Evolutionary conservation across 2,329 filamentous ascomycete genomes (phyloP).

Genomic region (Pseudogymnoascus sp.): DNA sequence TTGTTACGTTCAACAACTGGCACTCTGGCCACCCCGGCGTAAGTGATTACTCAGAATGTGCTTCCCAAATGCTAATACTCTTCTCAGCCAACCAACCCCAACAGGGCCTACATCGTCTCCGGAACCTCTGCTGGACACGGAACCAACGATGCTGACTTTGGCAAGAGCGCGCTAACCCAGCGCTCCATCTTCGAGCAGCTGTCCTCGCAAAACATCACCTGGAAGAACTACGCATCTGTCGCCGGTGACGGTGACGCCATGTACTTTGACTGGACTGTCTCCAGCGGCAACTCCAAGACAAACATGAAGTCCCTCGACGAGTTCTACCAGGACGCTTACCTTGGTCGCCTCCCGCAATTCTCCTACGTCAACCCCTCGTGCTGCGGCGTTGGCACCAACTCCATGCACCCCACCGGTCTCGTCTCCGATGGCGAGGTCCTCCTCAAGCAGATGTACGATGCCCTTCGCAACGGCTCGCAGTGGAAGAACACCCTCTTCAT

Average conservation of each 20-base stretch:
- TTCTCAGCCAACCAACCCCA: constrained; percentile 36
- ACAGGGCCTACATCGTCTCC: constrained; percentile 29
- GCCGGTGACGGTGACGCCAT: constrained; percentile 27
- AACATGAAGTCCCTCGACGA: constrained; percentile 26
- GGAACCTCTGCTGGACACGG: constrained; percentile 28
- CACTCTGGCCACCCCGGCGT: constrained; percentile 36
- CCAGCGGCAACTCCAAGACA: constrained; percentile 24
- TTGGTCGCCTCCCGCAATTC: constrained; percentile 28
- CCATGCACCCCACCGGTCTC: constrained; percentile 30
- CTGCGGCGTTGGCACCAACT: constrained; percentile 31
- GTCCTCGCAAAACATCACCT: constrained; percentile 27
- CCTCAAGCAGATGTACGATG: constrained; percentile 31
- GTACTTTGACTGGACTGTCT: constrained; percentile 30
- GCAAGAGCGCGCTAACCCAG: constrained; percentile 25
- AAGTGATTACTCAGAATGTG: constrained; percentile 19
- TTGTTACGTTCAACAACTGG: constrained; percentile 38
- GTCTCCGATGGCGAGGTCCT: constrained; percentile 31
- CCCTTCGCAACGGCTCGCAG: constrained; percentile 29
- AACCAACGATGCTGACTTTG: constrained; percentile 23
- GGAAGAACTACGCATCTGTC: constrained; percentile 31
- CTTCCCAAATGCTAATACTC: constrained; percentile 3
- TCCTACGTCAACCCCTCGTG: constrained; percentile 33
- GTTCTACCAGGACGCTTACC: constrained; percentile 30
- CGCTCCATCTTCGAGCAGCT: constrained; percentile 34
- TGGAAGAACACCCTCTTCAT: constrained; percentile 31